A percentile compares a stretch with the other conserved stretches of the same genome.
phyloP scores from a whole-genome alignment of 345 rosid genomes.

The Zanthoxylum bungeanum region DNA sequence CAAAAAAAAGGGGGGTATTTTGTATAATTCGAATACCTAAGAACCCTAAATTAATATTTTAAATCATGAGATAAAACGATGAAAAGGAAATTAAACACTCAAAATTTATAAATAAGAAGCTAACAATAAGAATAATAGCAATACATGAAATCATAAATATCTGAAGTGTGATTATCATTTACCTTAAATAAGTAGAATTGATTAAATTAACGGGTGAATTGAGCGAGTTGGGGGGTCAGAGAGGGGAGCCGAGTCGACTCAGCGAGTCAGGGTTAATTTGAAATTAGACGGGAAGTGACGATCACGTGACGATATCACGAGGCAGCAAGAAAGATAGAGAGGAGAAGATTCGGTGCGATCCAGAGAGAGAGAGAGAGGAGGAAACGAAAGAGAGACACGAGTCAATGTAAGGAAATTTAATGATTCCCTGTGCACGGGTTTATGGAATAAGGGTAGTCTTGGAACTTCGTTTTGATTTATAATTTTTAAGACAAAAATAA shows the following conservation, averaged over 20 bases:
- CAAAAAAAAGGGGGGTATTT: too few species aligned
- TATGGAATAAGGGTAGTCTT: too few species aligned
- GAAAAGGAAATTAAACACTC: neutral
- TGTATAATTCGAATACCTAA: neutral
- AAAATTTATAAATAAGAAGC: neutral
- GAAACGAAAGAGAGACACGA: neutral
- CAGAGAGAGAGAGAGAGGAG: neutral
- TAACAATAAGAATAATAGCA: too few species aligned
- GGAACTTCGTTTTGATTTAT: too few species aligned
- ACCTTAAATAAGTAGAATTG: neutral
- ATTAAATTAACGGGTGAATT: neutral
- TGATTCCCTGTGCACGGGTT: too few species aligned
- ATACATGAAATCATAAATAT: neutral
- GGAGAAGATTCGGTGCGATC: constrained; percentile 2
- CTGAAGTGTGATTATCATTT: neutral
- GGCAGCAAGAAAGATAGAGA: neutral
- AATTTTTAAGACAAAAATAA: too few species aligned
- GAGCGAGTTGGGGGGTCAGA: neutral
- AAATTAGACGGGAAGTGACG: neutral
- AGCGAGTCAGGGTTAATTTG: too few species aligned
- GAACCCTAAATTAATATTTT: constrained; percentile 9
- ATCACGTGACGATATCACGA: too few species aligned
- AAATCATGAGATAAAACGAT: neutral
- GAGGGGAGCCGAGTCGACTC: constrained; percentile 5
- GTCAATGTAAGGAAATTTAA: too few species aligned